Base-by-base conservation (phyloP, 2,329 filamentous ascomycete species). In the Aspergillus brasiliensis region DNA sequence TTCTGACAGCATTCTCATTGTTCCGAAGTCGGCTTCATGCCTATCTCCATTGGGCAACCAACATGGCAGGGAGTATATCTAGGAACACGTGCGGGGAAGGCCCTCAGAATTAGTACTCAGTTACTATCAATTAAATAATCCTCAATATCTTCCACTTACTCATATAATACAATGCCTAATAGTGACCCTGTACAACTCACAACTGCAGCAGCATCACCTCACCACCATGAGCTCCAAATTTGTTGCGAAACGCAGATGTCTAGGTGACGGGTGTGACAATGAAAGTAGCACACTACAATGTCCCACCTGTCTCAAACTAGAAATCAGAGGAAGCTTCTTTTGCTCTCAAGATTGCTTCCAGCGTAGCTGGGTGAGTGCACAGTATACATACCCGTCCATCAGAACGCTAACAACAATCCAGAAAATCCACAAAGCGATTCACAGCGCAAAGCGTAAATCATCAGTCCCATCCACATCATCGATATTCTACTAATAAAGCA, bases 261-360 rank as follows among this genome's bases (percentile, higher is more conserved):
- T 44, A 2, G 40, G 40, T 19, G 19, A 13, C 21, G 19, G 40
- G 8, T 44, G 40, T 23, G 40, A 23, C 8, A 23, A 44, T 23
- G 19, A 23, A 13, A 10, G 40, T 21, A 44, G 40, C 19, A 44
- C 19, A 5, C 40, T 97, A 48, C 92, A 97, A 77, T 97, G 93
- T 76, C 93, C 93, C 57, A 97, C 90, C 23, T 97, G 93, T 76
- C 83, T 96, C 72, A 96, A 96, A 78, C 80, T 92, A 19, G 90
- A 88, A 37, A 88, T 92, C 76, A 90, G 92, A 55, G 60, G 53
- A 31, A 67, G 68, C 27, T 70, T 60, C 31, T 97, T 97, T 79
- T 97, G 93, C 81, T 90, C 91, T 13, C 93, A 97, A 77, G 93
- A 97, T 67, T 97, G 93, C 80, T 97, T 97, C 80, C 97, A 96